Conservation (phyloP, 371 early-diverging fungal species). For the Vavraia culicis region DNA sequence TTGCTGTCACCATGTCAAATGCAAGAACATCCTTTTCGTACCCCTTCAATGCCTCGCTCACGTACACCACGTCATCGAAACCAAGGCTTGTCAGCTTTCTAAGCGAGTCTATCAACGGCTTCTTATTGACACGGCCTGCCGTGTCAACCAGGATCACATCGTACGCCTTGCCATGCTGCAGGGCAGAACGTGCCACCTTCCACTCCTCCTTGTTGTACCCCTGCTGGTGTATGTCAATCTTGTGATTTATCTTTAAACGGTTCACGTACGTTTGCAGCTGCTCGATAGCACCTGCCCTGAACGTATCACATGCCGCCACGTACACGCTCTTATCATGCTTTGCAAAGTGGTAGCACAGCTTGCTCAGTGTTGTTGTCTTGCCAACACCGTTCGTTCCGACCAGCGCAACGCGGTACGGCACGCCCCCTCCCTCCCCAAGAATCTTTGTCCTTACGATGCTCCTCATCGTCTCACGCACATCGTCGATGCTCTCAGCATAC, state of each 20-base stretch:
- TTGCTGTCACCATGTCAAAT: conserved; percentile 75
- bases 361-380: conserved; percentile 80
- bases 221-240: conserved; percentile 73
- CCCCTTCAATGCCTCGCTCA: conserved; percentile 94
- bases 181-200: conserved; percentile 82
- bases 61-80: conserved; percentile 77
- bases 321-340: conserved; percentile 68
- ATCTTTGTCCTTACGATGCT: no score
- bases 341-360: conserved; percentile 82
- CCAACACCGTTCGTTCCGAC: conserved; percentile 98
- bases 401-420: conserved; percentile 61
- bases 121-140: conserved; percentile 74
- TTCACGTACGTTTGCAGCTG: conserved; percentile 75
- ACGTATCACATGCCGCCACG: conserved; percentile 96
- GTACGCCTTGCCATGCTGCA: conserved; percentile 58
- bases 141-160: conserved; percentile 96
- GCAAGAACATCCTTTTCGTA: conserved; percentile 53
- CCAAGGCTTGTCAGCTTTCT: no score
- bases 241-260: conserved; percentile 58
- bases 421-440: no score
- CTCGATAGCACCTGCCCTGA: conserved; percentile 93
- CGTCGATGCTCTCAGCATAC: no score
- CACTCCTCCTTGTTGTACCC: conserved; percentile 97
- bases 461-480: no score
- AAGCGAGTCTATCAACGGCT: conserved; percentile 29